Percentiles rank a stretch among this genome's conserved stretches.
Conservation (phyloP, 169 alveolate genomes). For the Pseudocohnilembus persalinus region DNA sequence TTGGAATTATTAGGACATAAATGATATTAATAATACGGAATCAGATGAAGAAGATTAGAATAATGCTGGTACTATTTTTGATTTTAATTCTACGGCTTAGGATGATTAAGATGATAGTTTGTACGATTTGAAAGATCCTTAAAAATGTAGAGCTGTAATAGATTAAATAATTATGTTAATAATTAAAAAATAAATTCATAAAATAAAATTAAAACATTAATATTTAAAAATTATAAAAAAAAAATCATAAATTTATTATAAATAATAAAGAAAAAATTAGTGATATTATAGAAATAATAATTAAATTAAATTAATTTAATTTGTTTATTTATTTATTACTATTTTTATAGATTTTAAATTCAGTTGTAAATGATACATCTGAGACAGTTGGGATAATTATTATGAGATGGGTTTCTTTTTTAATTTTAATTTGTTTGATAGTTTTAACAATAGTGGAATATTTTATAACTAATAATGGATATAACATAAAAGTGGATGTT, state of each 20-base stretch:
- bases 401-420: background rate
- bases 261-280: too few relatives aligned
- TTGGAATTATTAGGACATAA: background rate
- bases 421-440: background rate
- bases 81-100: background rate
- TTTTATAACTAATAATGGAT: background rate
- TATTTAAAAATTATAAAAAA: too few relatives aligned
- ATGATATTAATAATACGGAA: background rate
- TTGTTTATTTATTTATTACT: too few relatives aligned
- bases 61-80: background rate
- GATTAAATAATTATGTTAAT: background rate
- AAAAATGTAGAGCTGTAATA: background rate
- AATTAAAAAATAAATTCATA: background rate
- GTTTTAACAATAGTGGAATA: background rate
- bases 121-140: background rate
- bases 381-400: background rate
- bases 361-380: background rate
- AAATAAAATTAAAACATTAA: too few relatives aligned
- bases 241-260: too few relatives aligned
- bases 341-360: background rate
- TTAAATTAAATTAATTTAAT: too few relatives aligned
- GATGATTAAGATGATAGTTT: background rate
- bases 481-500: background rate
- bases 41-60: background rate
- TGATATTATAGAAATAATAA: too few relatives aligned